Percentiles rank a stretch among this genome's conserved stretches.
These are phyloP conservation scores for Microdochium trichocladiopsis DNA, from an alignment of 2,329 filamentous ascomycete species.

Conservation along the genomic window DNA sequence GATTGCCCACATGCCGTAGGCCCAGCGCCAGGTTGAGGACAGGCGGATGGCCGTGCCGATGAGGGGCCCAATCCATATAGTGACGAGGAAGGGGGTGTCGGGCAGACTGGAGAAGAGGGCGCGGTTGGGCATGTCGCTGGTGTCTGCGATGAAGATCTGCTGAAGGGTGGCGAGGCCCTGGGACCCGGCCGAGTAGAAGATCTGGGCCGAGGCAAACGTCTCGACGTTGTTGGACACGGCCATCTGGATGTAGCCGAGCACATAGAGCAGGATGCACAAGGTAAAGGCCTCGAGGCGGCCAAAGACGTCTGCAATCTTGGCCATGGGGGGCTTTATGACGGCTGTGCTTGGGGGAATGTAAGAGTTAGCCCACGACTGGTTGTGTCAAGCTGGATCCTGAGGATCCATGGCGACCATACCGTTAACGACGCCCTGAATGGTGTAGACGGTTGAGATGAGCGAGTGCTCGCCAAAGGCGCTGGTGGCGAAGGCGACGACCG, in stretches of 20 bases:
- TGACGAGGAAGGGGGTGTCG: slow-evolving; percentile 52
- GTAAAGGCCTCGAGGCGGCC: slow-evolving; percentile 53
- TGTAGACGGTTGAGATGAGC: slow-evolving; percentile 55
- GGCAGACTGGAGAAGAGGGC: slow-evolving; percentile 52
- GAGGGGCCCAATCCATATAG: slow-evolving; percentile 51
- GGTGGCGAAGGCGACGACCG: slow-evolving; percentile 55
- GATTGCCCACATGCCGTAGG: slow-evolving; percentile 55
- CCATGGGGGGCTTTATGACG: slow-evolving; percentile 53
- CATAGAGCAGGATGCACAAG: slow-evolving; percentile 44
- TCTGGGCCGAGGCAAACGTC: slow-evolving; percentile 45
- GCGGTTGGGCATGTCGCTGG: slow-evolving; percentile 51
- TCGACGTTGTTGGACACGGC: slow-evolving; percentile 46
- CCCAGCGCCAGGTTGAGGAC: slow-evolving; percentile 50
- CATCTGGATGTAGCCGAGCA: slow-evolving; percentile 50
- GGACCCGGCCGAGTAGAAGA: slow-evolving; percentile 54
- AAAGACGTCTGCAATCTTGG: slow-evolving; percentile 55
- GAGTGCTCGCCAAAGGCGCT: slow-evolving; percentile 58
- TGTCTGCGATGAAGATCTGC: slow-evolving; percentile 60
- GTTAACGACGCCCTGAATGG: slow-evolving; percentile 58
- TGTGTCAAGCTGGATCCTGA: too few species aligned
- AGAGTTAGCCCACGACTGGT: neutral
- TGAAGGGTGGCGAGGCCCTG: slow-evolving; percentile 54
- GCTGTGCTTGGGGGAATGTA: slow-evolving; percentile 20
- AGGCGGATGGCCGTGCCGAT: slow-evolving; percentile 40
- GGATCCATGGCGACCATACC: slow-evolving; percentile 28